These are phyloP conservation scores for Paramecium biaurelia DNA, from an alignment of 73 alveolate genomes.

Conservation along the genomic window DNA sequence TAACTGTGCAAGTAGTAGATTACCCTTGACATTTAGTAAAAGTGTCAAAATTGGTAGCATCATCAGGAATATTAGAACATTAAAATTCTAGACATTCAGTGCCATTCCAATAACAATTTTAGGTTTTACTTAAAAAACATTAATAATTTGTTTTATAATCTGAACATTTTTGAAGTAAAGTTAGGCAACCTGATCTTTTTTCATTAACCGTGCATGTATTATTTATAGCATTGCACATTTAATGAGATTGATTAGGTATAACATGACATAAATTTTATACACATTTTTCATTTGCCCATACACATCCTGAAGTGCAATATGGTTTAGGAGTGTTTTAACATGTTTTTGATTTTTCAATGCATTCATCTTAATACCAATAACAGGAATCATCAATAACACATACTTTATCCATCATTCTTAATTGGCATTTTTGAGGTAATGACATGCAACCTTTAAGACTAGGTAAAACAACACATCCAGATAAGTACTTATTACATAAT, in stretches of 20 bases:
- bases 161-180: background rate
- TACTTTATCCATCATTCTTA: background rate
- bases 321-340: background rate
- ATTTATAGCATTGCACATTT: background rate
- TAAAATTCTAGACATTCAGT: background rate
- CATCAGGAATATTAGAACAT: background rate
- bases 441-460: background rate
- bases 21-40: background rate
- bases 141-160: background rate
- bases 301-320: background rate
- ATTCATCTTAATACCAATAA: background rate
- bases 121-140: background rate
- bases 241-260: background rate
- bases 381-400: background rate
- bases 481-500: background rate
- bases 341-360: background rate
- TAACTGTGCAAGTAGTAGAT: background rate
- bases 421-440: background rate
- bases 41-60: background rate
- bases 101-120: background rate
- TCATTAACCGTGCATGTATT: background rate
- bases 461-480: background rate
- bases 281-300: background rate
- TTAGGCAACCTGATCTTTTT: background rate
- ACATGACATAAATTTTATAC: background rate